Conservation (phyloP, 441 rosid genomes). For the Viola pubescens region DNA sequence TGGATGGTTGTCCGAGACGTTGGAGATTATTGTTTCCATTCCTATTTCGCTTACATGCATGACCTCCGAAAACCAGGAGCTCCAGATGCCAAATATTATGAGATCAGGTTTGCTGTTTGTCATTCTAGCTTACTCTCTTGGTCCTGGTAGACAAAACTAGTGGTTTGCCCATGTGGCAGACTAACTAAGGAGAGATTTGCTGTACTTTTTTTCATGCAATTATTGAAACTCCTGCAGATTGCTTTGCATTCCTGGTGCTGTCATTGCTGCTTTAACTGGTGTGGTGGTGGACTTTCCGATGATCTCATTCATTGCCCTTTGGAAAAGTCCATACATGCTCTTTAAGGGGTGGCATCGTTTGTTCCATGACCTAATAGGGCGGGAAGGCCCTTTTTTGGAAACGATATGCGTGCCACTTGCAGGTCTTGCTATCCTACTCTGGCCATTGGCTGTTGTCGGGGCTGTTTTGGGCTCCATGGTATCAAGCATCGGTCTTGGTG, state of each 20-base stretch:
- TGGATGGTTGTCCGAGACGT: slow-evolving; percentile 64
- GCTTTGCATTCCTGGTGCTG: slow-evolving; percentile 57
- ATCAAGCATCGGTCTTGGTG: slow-evolving; percentile 80
- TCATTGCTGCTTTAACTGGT: slow-evolving; percentile 51
- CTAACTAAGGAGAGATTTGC: too few relatives aligned
- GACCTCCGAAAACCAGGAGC: slow-evolving; percentile 43
- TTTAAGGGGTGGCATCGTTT: slow-evolving; percentile 89
- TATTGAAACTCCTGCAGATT: slow-evolving; percentile 38
- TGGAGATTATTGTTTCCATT: slow-evolving; percentile 63
- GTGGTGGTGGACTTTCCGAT: slow-evolving; percentile 54
- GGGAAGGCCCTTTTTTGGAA: slow-evolving; percentile 98
- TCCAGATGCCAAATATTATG: slow-evolving; percentile 51
- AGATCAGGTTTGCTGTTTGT: slow-evolving; percentile 56
- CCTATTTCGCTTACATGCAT: slow-evolving; percentile 66
- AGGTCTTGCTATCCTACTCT: slow-evolving; percentile 82
- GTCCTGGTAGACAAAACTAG: neutral
- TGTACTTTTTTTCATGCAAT: slow-evolving; percentile 3
- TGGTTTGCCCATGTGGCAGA: neutral
- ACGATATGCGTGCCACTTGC: slow-evolving; percentile 95
- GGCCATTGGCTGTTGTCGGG: slow-evolving; percentile 94
- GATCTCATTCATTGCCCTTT: slow-evolving; percentile 61
- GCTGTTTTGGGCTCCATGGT: slow-evolving; percentile 67
- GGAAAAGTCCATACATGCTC: slow-evolving; percentile 84
- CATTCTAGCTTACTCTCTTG: slow-evolving; percentile 2
- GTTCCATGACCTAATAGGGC: slow-evolving; percentile 88